These are phyloP conservation scores for Taphrina populina DNA, from an alignment of 1,139 yeast species.

Conservation along the genomic window DNA sequence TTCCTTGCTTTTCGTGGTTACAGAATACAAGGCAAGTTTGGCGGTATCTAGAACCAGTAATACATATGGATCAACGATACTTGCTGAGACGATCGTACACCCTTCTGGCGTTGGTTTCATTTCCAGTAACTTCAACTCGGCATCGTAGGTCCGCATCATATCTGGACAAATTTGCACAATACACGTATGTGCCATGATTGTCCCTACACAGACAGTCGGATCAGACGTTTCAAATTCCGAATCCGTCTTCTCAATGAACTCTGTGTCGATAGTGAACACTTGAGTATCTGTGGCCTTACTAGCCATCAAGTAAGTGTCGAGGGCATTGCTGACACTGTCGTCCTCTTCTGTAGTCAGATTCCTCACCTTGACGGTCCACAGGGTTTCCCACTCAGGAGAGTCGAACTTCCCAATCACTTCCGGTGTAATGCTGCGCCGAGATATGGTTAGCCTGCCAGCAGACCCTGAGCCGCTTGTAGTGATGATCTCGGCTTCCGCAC, in stretches of 20 bases:
- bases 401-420: constrained; percentile 74
- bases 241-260: constrained; percentile 63
- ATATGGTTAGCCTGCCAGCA: constrained; percentile 59
- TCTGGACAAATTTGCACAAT: constrained; percentile 74
- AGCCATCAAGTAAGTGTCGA: constrained; percentile 63
- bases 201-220: constrained; percentile 66
- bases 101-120: constrained; percentile 40
- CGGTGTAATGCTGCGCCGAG: constrained; percentile 70
- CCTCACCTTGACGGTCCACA: constrained; percentile 45
- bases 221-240: constrained; percentile 65
- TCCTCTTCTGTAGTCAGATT: constrained; percentile 36
- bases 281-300: constrained; percentile 61
- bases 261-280: constrained; percentile 66
- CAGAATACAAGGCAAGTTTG: constrained; percentile 35
- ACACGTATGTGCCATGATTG: constrained; percentile 58
- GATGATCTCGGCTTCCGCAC: constrained; percentile 54
- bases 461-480: constrained; percentile 67
- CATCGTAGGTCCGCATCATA: constrained; percentile 63
- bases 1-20: constrained; percentile 37
- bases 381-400: constrained; percentile 49
- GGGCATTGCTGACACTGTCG: constrained; percentile 45
- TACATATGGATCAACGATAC: constrained; percentile 46
- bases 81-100: constrained; percentile 51
- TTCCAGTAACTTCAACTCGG: constrained; percentile 54
- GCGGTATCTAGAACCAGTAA: constrained; percentile 41